A percentile compares a stretch with the other conserved stretches of the same genome.
Evolutionary conservation across 257 asterid genomes (phyloP).

Genomic region (Mitragyna speciosa): DNA sequence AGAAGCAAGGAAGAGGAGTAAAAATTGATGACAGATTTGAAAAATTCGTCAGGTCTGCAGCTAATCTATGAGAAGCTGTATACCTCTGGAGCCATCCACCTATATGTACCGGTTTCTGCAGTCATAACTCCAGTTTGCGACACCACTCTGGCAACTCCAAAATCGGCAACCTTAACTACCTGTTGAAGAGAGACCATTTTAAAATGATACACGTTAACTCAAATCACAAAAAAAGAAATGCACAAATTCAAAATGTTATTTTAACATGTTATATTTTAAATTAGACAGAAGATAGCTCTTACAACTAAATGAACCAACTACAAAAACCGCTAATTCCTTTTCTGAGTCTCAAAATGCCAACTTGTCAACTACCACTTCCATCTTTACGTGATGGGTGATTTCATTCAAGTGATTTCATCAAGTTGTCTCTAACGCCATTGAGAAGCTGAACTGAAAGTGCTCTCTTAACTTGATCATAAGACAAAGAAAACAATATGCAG

Average conservation of each 20-base stretch:
- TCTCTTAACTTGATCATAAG: constrained; percentile 1
- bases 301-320: not conserved
- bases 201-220: not conserved
- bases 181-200: constrained; percentile 22
- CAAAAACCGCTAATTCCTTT: not conserved
- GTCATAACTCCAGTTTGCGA: constrained; percentile 90
- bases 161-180: constrained; percentile 98
- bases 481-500: not conserved
- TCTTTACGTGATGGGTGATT: not conserved
- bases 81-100: constrained; percentile 99
- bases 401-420: not conserved
- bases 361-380: not conserved
- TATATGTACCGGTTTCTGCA: constrained; percentile 96
- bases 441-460: not conserved
- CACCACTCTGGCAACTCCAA: constrained; percentile 97
- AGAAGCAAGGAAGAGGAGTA: not conserved
- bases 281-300: not conserved
- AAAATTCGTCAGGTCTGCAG: not conserved
- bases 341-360: not conserved
- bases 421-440: not conserved
- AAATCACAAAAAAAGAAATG: not conserved
- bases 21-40: not conserved
- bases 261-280: not conserved
- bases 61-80: constrained; percentile 11
- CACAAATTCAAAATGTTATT: not conserved